Base-by-base conservation (phyloP, 345 rosid species). In the Heritiera fomes region DNA sequence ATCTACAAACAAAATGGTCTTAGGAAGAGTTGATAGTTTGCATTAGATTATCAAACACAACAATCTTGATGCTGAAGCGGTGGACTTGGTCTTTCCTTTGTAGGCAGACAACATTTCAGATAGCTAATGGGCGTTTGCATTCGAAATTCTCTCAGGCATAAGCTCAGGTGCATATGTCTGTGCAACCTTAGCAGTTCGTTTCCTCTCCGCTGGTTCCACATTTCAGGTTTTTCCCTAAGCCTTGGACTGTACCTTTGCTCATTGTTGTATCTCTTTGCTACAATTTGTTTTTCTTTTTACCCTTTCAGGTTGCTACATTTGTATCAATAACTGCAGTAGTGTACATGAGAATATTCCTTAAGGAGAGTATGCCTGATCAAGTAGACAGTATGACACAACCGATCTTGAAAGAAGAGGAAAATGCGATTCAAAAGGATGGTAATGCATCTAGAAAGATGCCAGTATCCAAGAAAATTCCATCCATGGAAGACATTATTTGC, bases 321-420 rank as follows among this genome's bases (percentile, higher is more conserved):
- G 81, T 83, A 41, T 88, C 90, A 12, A 86, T 92, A 80, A 65
- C 85, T 77, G 94, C 89, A 1, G 66, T 82, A 11, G 89, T 87
- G 20, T 95, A 95, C 90, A 92, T 92, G 99, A 91, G 97, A 82
- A 46, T 90, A 79, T 93, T 93, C 68, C 90, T 95, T 32, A 73
- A 88, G 81, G 98, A 95, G 56, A 89, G 80, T 55, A 32, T 78
- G 23, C 76, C 72, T 1, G 69, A 78, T 1, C 71, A 76, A 11
- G 76, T 17, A 1, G 84, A 82, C 38, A 49, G 73, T 59, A 84
- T 87, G 67, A 64, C 79, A 3, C 87, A 63, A 79, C 96, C 95
- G n/a, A 84, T 93, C 70, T 50, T 92, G 58, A 84, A 83, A 73
- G 83, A 76, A 13, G 80, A 28, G 47, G 49, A 69, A 32, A 77